Base-by-base conservation (phyloP, 306 rosid genomes). In the Quercus variabilis region DNA sequence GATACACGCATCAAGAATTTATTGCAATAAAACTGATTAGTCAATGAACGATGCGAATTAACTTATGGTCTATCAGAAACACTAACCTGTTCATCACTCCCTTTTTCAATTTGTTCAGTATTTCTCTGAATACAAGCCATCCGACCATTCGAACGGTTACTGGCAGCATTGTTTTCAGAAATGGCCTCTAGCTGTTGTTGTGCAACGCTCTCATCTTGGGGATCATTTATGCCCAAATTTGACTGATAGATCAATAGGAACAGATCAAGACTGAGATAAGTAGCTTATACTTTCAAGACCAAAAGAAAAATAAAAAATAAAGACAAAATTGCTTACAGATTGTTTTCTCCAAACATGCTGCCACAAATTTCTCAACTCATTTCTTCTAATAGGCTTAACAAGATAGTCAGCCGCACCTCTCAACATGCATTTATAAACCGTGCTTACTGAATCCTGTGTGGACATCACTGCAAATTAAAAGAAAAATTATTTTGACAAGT, bases 301-400 rank as follows among this genome's bases (percentile, higher is more conserved):
- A 21, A 51, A 46, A 58, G 12, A 17, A 10, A 6, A 23, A 1
- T 0, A 25, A 57, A 31, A 46, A 2, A 35, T 52, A 19, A n/a
- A 68, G 70, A 72, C 41, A 73, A 35, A 19, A 23, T 75, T 58
- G 64, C 90, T 69, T 90, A 96, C 99, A 0, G 97, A 74, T 87
- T 91, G 93, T 83, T 94, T 90, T 83, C 99, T 93, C 99, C 99
- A 93, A 82, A 96, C 99, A 89, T 96, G 99, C 85, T 93, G 99
- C 99, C 99, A 96, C 74, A 96, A 82, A 85, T 96, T 91, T 76
- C 90, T 89, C 84, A 95, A 87, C 79, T 95, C 98, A 83, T 95
- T 95, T 83, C 85, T 95, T 76, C 99, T 86, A 38, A 95, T 63
- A 11, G 99, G 99, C 85, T 95, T 95, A 51, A 95, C 96, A 77